phyloP scores from a whole-genome alignment of 768 basidiomycete species.

The Xerocomellus amylosporus region DNA sequence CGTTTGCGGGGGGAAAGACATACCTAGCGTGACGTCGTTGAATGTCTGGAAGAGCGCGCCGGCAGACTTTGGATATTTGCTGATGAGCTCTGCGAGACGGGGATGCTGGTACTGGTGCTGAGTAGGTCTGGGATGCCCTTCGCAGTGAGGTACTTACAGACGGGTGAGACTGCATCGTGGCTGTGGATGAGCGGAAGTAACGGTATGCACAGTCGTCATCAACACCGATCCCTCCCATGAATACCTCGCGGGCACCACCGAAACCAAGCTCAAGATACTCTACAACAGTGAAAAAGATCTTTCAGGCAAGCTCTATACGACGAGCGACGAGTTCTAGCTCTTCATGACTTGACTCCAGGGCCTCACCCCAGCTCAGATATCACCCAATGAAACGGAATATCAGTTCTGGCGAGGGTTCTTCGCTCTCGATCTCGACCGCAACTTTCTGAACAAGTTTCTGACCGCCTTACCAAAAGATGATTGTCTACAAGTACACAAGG shows the following conservation, averaged over 20 bases:
- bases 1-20: constrained; percentile 2
- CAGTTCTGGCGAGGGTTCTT: constrained; percentile 56
- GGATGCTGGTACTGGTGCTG: constrained; percentile 37
- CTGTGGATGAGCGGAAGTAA: not conserved
- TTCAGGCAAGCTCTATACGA: constrained; percentile 34
- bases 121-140: not conserved
- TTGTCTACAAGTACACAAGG: constrained; percentile 52
- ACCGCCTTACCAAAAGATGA: constrained; percentile 44
- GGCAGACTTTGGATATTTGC: constrained; percentile 61
- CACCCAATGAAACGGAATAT: constrained; percentile 41
- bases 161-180: constrained; percentile 24
- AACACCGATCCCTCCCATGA: constrained; percentile 14
- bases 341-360: constrained; percentile 34
- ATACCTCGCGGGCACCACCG: constrained; percentile 5
- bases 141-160: constrained; percentile 16
- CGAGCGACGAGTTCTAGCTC: not conserved
- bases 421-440: constrained; percentile 48
- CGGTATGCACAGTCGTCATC: not conserved
- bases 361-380: constrained; percentile 40
- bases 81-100: constrained; percentile 44
- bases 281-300: constrained; percentile 45
- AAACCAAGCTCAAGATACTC: constrained; percentile 48
- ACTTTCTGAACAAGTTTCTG: constrained; percentile 43
- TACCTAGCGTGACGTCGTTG: constrained; percentile 69
- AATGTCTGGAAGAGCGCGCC: constrained; percentile 70